Base-by-base conservation (phyloP, 345 rosid genomes). In the Salix caprea region DNA sequence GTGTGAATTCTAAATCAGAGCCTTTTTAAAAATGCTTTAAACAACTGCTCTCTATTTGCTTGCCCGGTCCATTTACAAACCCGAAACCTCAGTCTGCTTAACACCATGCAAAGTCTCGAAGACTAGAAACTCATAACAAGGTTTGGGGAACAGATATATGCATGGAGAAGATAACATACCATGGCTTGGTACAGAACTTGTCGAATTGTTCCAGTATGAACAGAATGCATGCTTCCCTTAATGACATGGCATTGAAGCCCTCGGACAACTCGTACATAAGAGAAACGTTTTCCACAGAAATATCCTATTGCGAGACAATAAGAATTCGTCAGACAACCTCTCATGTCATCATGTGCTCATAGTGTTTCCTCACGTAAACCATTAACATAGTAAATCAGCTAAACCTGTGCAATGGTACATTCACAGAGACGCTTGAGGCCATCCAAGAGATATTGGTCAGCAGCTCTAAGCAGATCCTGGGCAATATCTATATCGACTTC, bases 381-480 rank as follows among this genome's bases (percentile, higher is more conserved):
- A 71, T 7, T 32, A 34, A 74, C 19, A 32, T 39, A 52, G 37
- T 32, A 58, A 13, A 23, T 5, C 54, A 46, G 70, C 81, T 70
- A 69, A 32, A 92, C 97, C 93, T 88, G 84, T 23, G 97, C 87
- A 71, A 92, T 90, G 73, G 89, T 72, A 71, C 78, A 88, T 77
- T 92, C 96, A 42, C 97, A 88, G 32, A 81, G 88, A n/a, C 89
- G 88, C 77, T 91, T 92, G 62, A 92, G 94, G 11, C 91, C 92
- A 18, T 85, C 84, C 64, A 92, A 74, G 78, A 91, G 91, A 86
- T 92, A 92, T 42, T 92, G 97, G 77, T 92, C 97, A 46, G 97
- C 95, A 58, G 95, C 97, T 80, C 79, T 84, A 24, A 92, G 95
- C 65, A 92, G 89, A 58, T 91, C 92, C 68, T 87, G 90, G 54